phyloP scores from a whole-genome alignment of 176 grass and related monocot species.

The Elymus sibiricus region DNA sequence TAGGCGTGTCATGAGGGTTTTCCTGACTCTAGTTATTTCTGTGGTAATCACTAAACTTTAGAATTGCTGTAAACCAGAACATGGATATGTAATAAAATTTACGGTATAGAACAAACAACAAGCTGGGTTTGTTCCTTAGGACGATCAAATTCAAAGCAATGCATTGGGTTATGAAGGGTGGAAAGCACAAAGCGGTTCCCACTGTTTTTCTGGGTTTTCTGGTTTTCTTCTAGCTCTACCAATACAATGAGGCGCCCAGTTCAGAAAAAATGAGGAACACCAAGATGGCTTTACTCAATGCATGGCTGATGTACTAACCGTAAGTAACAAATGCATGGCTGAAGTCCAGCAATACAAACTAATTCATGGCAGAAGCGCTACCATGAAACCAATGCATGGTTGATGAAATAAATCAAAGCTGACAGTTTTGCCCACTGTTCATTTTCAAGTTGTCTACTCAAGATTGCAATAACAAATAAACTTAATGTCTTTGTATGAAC shows the following conservation, averaged over 20 bases:
- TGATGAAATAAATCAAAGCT: not conserved
- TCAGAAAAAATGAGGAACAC: not conserved
- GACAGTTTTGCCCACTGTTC: not conserved
- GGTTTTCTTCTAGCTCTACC: not conserved
- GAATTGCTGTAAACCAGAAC: not conserved
- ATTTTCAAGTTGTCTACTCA: not conserved
- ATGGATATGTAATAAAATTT: not conserved
- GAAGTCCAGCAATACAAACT: not conserved
- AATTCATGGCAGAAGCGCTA: not conserved
- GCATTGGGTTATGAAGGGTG: not conserved
- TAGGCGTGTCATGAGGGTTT: not conserved
- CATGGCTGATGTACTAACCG: not conserved
- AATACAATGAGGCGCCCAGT: not conserved
- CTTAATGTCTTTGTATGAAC: not conserved
- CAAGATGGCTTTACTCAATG: not conserved
- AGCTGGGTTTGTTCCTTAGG: not conserved
- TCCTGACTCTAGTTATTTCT: not conserved
- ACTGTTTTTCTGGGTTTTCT: not conserved
- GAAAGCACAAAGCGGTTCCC: not conserved
- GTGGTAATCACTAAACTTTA: not conserved
- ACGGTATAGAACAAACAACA: not conserved
- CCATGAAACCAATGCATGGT: not conserved
- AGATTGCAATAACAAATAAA: not conserved
- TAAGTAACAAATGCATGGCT: not conserved
- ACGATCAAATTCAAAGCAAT: not conserved